Evolutionary conservation across 179 eudicot genomes (phyloP).

Genomic region (Silene noctiflora): DNA sequence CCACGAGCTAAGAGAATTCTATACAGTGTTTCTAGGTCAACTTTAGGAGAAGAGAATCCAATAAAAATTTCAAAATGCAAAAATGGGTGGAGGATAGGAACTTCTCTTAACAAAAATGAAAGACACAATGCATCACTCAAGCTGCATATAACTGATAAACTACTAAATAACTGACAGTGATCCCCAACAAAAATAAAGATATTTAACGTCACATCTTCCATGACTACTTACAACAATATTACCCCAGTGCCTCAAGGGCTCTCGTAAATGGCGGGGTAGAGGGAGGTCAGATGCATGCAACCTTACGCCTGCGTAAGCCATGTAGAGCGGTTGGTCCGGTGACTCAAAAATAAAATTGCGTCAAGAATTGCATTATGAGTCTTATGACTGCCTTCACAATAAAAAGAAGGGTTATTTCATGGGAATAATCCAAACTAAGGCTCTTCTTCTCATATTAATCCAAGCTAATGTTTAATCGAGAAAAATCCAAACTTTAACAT

Average conservation of each 20-base stretch:
- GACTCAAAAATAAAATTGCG: background rate
- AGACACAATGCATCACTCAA: background rate
- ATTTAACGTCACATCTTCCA: background rate
- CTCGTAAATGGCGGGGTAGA: background rate
- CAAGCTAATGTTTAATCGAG: too few relatives aligned
- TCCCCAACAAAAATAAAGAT: background rate
- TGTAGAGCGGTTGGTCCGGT: background rate
- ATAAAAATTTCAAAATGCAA: background rate
- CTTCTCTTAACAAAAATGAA: conserved; percentile 5
- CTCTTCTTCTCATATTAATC: too few relatives aligned
- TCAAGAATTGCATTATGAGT: background rate
- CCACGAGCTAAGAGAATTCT: background rate
- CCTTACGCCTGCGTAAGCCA: background rate
- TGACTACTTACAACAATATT: background rate
- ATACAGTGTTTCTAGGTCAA: background rate
- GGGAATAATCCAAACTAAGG: too few relatives aligned
- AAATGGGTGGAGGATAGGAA: background rate
- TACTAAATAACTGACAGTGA: background rate
- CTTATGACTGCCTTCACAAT: too few relatives aligned
- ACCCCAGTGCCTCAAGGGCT: background rate
- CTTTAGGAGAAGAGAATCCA: background rate
- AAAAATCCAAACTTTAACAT: too few relatives aligned
- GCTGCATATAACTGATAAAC: background rate
- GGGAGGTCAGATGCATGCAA: background rate
- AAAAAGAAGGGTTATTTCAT: background rate